phyloP scores from a whole-genome alignment of 129 eudicot genomes.

The Escallonia rubra region DNA sequence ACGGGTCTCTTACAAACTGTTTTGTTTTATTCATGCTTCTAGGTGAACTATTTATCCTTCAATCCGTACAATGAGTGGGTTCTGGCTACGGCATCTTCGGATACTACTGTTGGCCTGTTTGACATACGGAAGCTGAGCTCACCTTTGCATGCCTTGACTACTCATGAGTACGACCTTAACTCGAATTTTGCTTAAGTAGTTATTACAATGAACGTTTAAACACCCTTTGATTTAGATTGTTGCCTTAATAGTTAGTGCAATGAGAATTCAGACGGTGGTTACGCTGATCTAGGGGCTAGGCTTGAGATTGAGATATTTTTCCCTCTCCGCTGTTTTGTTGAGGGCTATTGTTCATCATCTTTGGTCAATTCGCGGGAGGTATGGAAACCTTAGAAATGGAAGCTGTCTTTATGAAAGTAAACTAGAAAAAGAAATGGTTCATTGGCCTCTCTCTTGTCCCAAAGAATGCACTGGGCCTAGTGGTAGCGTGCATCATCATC shows the following conservation, averaged over 20 bases:
- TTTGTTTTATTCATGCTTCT: constrained; percentile 4
- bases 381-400: no score
- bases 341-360: no score
- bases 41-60: constrained; percentile 90
- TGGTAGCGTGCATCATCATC: no score
- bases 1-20: no score
- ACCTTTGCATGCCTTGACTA: constrained; percentile 73
- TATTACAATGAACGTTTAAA: not conserved
- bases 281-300: not conserved
- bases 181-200: not conserved
- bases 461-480: no score
- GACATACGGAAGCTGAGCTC: constrained; percentile 68
- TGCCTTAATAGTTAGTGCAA: not conserved
- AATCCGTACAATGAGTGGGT: constrained; percentile 82
- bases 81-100: constrained; percentile 94
- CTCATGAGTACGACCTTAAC: constrained; percentile 53
- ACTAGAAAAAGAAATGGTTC: no score
- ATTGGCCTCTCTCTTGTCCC: no score
- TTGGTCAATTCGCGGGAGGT: no score
- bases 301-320: not conserved
- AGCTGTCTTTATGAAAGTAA: no score
- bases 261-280: not conserved
- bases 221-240: not conserved
- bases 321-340: no score
- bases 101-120: constrained; percentile 87